A percentile compares a stretch with the other conserved stretches of the same genome.
These are phyloP conservation scores for Persicaria maculosa DNA, from an alignment of 148 eudicot genomes.

Conservation along the genomic window DNA sequence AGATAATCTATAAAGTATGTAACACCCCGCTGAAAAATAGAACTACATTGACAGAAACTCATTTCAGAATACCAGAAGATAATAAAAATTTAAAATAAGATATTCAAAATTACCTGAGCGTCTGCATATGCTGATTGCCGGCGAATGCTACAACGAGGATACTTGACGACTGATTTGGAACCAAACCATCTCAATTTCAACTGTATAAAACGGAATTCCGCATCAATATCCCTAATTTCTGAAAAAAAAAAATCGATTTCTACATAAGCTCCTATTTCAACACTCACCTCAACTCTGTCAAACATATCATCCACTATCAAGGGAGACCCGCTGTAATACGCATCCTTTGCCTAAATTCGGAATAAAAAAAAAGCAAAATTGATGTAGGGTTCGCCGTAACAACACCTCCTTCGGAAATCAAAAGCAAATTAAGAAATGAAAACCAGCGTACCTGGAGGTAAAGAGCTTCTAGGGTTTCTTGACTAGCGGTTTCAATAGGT, in stretches of 20 bases:
- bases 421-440: neutral
- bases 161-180: slow-evolving; percentile 79
- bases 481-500: slow-evolving; percentile 72
- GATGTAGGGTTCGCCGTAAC: neutral
- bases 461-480: slow-evolving; percentile 92
- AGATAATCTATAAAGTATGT: neutral
- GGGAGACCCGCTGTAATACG: slow-evolving; percentile 84
- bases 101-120: slow-evolving; percentile 60
- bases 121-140: slow-evolving; percentile 83
- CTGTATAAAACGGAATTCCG: slow-evolving; percentile 24
- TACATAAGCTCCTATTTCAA: neutral
- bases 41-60: too few relatives aligned
- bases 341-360: slow-evolving; percentile 58
- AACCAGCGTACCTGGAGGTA: slow-evolving; percentile 54
- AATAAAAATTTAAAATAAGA: neutral
- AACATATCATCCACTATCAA: slow-evolving; percentile 95
- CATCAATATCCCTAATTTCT: neutral
- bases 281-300: slow-evolving; percentile 80
- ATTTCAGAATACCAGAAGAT: too few relatives aligned
- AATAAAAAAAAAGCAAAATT: neutral
- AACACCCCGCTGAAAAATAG: neutral
- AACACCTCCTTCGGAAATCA: neutral
- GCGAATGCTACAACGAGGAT: slow-evolving; percentile 90
- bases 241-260: neutral
- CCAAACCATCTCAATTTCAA: slow-evolving; percentile 83